These are phyloP conservation scores for Fusarium sulawesiense DNA, from an alignment of 2,329 filamentous ascomycete species.

Conservation along the genomic window DNA sequence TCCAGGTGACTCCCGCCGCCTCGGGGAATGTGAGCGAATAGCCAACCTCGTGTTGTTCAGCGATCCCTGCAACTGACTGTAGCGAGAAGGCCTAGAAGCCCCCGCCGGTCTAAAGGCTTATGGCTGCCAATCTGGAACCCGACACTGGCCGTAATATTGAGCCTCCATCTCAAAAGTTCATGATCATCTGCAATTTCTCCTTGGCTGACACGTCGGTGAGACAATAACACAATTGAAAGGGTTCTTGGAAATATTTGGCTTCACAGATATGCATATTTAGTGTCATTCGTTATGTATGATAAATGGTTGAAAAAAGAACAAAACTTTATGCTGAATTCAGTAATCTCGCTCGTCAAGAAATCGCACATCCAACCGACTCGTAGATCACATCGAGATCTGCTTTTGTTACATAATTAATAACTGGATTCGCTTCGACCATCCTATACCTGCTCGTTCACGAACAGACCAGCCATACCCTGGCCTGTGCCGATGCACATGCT, in stretches of 20 bases:
- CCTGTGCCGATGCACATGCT: slow-evolving; percentile 87
- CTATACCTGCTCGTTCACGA: slow-evolving; percentile 66
- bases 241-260: background rate
- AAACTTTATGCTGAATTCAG: slow-evolving; percentile 16
- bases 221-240: slow-evolving; percentile 1
- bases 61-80: slow-evolving; percentile 20
- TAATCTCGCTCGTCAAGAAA: slow-evolving; percentile 30
- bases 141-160: slow-evolving; percentile 28
- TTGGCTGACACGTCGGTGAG: slow-evolving; percentile 18
- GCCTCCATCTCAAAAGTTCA: slow-evolving; percentile 10
- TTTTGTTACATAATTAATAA: slow-evolving; percentile 37
- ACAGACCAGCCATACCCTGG: slow-evolving; percentile 75
- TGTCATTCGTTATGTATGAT: background rate
- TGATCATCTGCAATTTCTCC: slow-evolving; percentile 21
- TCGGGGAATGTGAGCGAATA: slow-evolving; percentile 35
- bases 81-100: background rate
- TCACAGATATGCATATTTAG: background rate
- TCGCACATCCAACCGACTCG: slow-evolving; percentile 24
- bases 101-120: background rate
- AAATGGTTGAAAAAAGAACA: background rate
- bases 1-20: slow-evolving; percentile 24
- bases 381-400: slow-evolving; percentile 11
- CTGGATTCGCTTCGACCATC: background rate
- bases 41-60: slow-evolving; percentile 36
- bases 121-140: slow-evolving; percentile 21